Evolutionary conservation across 352 stramenopile genomes (phyloP), one percentile per base, ranked within the genome.

Genomic region (Globisporangium mamillatum): DNA sequence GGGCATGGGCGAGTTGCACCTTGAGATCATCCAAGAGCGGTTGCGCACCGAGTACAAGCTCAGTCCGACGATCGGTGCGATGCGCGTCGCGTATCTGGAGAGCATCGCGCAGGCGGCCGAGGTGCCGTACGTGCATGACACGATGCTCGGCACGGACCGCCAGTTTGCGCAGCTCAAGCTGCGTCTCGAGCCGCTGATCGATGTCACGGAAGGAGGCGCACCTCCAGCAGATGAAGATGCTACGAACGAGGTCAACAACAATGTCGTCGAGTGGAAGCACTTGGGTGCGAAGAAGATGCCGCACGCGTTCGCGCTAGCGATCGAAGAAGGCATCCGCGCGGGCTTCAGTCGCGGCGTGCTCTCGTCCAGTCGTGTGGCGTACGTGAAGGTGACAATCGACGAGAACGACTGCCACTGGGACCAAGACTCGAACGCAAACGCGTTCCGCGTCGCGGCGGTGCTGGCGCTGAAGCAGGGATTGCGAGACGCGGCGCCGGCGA

Each of bases 1-100:
- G 69, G 98, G 98, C 29, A 92, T 98, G 79, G 95, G 95, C 20
- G 95, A 99, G 75, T 79, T 99, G 12, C 95, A 99, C 64, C 82
- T 99, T 57, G 92, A 98, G 70, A 96, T 99, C 64, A 89, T 96
- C 50, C 77, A 96, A 44, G 94, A 99, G 75, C 81, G 95, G 12
- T 69, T 99, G 38, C 80, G 76, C 27, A 80, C 85, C 58, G 95
- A 98, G 64, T 97, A 96, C 79, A 93, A 91, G 48, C 73, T 98
- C 5, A 72, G 91, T 25, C 78, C 79, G 36, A 92, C 95, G 4
- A 84, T 92, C 34, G 93, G 94, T 50, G 84, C 87, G 38, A 95
- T 97, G 71, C 85, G 85, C 38, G 94, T 99, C 24, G 86, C 92
- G 29, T 98, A 98, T 63, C 75, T 95, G 60, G 95, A 99, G 75